A percentile compares a stretch with the other conserved stretches of the same genome.
These are phyloP conservation scores for Pyronema omphalodes DNA, from an alignment of 495 filamentous ascomycete genomes.

Conservation along the genomic window DNA sequence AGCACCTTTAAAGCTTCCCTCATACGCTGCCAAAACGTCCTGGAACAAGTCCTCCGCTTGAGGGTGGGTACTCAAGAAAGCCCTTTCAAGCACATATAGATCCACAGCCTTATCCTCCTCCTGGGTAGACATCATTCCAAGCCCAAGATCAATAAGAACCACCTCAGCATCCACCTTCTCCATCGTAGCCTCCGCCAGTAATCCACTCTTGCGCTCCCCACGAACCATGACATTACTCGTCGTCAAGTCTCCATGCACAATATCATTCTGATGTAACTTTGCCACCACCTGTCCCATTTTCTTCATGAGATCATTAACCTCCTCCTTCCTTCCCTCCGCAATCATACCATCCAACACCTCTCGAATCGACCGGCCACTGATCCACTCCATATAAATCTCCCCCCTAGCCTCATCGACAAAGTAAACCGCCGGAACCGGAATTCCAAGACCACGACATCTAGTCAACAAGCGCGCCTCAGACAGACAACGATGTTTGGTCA, in stretches of 20 bases:
- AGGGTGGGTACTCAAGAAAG: conserved; percentile 92
- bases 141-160: conserved; percentile 86
- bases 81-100: conserved; percentile 87
- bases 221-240: conserved; percentile 92
- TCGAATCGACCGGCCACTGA: conserved; percentile 53
- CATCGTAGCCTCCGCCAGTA: conserved; percentile 6
- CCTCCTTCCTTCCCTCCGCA: conserved; percentile 27
- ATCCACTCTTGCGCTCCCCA: conserved; percentile 16
- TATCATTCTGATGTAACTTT: conserved; percentile 58
- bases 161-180: conserved; percentile 46
- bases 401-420: conserved; percentile 31
- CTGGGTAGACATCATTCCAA: conserved; percentile 60
- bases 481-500: conserved; percentile 70
- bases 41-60: conserved; percentile 60
- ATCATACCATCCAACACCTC: conserved; percentile 49
- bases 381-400: conserved; percentile 85
- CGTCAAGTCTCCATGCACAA: conserved; percentile 90
- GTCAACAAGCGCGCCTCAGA: conserved; percentile 61
- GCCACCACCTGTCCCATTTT: conserved; percentile 59
- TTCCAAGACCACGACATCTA: conserved; percentile 15
- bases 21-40: conserved; percentile 42
- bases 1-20: conserved; percentile 14
- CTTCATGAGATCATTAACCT: conserved; percentile 39
- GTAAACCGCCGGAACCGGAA: conserved; percentile 22
- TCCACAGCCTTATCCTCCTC: conserved; percentile 94